Percentiles rank a stretch among this genome's conserved stretches.
These are phyloP conservation scores for Xylona heveae DNA, from an alignment of 495 filamentous ascomycete species.

Conservation along the genomic window DNA sequence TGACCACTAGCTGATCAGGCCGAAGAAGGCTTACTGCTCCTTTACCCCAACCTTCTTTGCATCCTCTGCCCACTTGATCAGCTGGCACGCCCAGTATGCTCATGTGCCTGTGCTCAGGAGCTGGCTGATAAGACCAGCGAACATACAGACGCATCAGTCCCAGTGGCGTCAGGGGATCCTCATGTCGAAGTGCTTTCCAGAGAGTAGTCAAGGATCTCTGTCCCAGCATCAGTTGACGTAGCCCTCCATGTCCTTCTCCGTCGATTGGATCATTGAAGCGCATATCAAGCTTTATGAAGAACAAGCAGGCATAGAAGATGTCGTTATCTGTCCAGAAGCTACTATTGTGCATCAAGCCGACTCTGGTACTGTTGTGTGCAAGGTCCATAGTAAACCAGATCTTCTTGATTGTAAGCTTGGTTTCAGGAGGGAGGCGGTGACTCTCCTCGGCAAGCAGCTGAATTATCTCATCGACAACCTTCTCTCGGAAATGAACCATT, in stretches of 20 bases:
- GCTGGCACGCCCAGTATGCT: constrained; percentile 25
- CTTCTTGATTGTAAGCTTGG: constrained; percentile 27
- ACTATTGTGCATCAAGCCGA: constrained; percentile 23
- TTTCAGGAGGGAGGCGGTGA: constrained; percentile 24
- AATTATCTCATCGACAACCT: constrained; percentile 30
- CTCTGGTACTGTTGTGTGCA: constrained; percentile 23
- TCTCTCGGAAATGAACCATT: constrained; percentile 28
- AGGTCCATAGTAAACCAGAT: constrained; percentile 48
- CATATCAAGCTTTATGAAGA: constrained; percentile 42
- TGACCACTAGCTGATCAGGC: constrained; percentile 32
- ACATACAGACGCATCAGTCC: constrained; percentile 27
- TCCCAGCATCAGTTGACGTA: constrained; percentile 34
- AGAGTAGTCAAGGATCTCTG: constrained; percentile 30
- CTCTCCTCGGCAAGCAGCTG: constrained; percentile 25
- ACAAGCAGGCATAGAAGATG: constrained; percentile 28
- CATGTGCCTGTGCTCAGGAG: constrained; percentile 1
- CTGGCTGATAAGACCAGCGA: constrained; percentile 14
- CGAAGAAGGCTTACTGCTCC: constrained; percentile 20
- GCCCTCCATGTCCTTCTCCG: constrained; percentile 14
- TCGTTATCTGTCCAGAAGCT: constrained; percentile 29
- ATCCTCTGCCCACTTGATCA: constrained; percentile 21
- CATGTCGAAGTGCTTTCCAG: constrained; percentile 23
- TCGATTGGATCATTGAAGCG: constrained; percentile 28
- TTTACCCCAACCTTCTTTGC: constrained; percentile 26
- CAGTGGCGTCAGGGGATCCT: constrained; percentile 14